A percentile compares a stretch with the other conserved stretches of the same genome.
Conservation (phyloP, 106 monocot species). For the Allium cepa region DNA sequence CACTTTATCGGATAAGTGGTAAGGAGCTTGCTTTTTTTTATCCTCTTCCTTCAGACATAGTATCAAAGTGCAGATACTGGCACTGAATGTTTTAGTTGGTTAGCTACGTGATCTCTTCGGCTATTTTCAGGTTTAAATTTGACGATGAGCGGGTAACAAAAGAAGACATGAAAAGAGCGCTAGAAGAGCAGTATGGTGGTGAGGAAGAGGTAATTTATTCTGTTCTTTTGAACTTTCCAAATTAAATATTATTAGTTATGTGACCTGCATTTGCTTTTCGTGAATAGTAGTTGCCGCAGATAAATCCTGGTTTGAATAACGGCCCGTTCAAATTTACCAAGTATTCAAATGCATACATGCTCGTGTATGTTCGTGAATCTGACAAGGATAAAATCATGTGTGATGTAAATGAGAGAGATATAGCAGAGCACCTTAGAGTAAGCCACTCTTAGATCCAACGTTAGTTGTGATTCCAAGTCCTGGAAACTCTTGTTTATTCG, state of each 20-base stretch:
- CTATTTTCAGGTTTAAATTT: conserved; percentile 76
- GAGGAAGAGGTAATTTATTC: conserved; percentile 85
- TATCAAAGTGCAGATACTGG: too few relatives aligned
- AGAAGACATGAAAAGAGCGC: conserved; percentile 89
- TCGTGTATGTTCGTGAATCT: conserved; percentile 95
- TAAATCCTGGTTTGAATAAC: conserved; percentile 95
- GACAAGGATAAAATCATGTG: conserved; percentile 98
- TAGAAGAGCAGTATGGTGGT: conserved; percentile 98
- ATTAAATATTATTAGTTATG: background rate
- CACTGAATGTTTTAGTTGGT: too few relatives aligned
- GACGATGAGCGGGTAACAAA: conserved; percentile 98
- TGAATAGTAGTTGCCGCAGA: conserved; percentile 63
- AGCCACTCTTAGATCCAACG: background rate
- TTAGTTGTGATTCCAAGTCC: background rate
- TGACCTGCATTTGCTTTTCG: conserved; percentile 1
- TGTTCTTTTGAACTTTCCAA: background rate
- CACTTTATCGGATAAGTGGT: conserved; percentile 84
- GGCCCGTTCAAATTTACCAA: conserved; percentile 96
- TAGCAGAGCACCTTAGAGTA: conserved; percentile 93
- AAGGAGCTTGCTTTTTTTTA: conserved; percentile 4
- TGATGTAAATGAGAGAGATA: conserved; percentile 97
- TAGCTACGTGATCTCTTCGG: background rate
- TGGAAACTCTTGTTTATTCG: background rate
- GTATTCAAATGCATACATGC: conserved; percentile 99
- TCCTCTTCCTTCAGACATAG: background rate